Evolutionary conservation across 495 filamentous ascomycete species (phyloP).

Genomic region (Penicillium diatomitis): DNA sequence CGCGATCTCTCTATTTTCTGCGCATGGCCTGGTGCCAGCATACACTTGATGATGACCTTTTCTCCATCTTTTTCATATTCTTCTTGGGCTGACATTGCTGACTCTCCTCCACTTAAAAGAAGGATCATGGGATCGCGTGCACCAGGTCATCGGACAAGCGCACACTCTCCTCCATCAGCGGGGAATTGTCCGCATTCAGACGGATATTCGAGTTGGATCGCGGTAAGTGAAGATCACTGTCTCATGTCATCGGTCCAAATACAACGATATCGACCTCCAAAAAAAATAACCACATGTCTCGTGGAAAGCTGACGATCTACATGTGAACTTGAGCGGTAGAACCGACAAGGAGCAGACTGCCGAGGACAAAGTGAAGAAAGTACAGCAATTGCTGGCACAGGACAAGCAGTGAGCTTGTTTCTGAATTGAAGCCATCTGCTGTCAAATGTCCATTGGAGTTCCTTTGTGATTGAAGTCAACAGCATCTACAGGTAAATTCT

Average conservation of each 20-base stretch:
- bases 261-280: neutral
- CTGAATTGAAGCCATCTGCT: too few species aligned
- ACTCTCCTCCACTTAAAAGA: conserved; percentile 41
- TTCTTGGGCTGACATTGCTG: too few species aligned
- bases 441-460: too few species aligned
- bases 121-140: conserved; percentile 84
- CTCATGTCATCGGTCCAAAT: neutral
- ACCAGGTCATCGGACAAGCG: conserved; percentile 81
- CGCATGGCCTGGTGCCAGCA: too few species aligned
- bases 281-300: neutral
- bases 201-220: conserved; percentile 78
- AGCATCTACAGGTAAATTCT: too few species aligned
- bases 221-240: conserved; percentile 42
- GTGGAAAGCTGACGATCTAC: neutral
- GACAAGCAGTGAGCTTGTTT: conserved; percentile 16
- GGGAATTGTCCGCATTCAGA: conserved; percentile 77
- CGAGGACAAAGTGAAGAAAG: conserved; percentile 58
- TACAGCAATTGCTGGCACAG: conserved; percentile 45
- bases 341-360: conserved; percentile 61
- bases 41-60: too few species aligned
- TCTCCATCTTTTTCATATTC: too few species aligned
- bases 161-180: conserved; percentile 75
- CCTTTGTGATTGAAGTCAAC: too few species aligned
- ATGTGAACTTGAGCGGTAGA: conserved; percentile 23
- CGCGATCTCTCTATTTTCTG: too few species aligned